These are phyloP conservation scores for Barnettozyma botsteinii DNA, from an alignment of 805 yeast species.

Conservation along the genomic window DNA sequence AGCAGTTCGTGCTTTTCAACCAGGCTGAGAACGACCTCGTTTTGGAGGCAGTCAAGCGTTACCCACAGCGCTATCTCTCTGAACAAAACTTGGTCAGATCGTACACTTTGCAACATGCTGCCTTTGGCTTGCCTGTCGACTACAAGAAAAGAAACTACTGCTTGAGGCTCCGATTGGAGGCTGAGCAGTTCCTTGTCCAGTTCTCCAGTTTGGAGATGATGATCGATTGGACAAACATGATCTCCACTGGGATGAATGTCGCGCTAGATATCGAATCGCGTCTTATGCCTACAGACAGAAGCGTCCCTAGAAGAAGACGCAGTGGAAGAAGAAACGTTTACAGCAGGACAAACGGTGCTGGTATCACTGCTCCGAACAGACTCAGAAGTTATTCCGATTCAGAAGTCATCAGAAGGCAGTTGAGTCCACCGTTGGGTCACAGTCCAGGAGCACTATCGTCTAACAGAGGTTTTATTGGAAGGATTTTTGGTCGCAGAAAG, in stretches of 20 bases:
- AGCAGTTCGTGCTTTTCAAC: conserved; percentile 13
- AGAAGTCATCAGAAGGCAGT: conserved; percentile 23
- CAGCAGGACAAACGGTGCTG: conserved; percentile 5
- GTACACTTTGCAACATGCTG: conserved; percentile 79
- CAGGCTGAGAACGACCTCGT: conserved; percentile 24
- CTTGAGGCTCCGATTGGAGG: conserved; percentile 71
- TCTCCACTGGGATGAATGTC: conserved; percentile 73
- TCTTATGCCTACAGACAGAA: conserved; percentile 67
- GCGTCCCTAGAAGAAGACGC: conserved; percentile 74
- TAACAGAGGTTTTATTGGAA: conserved; percentile 6
- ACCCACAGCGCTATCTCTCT: conserved; percentile 13
- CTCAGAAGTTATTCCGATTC: conserved; percentile 24
- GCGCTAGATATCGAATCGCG: conserved; percentile 71
- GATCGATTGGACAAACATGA: conserved; percentile 71
- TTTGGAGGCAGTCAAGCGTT: conserved; percentile 13
- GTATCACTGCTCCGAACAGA: no score
- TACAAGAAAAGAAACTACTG: conserved; percentile 66
- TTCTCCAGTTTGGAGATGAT: conserved; percentile 58
- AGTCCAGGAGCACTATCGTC: conserved; percentile 18
- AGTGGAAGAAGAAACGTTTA: conserved; percentile 26
- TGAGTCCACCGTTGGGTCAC: conserved; percentile 17
- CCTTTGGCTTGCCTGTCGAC: conserved; percentile 80
- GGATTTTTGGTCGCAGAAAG: conserved; percentile 4
- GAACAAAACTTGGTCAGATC: conserved; percentile 43
- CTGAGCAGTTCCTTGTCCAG: conserved; percentile 71